phyloP scores from a whole-genome alignment of 225 moss, liverwort and hornwort species.

The Sphagnum tenellum region DNA sequence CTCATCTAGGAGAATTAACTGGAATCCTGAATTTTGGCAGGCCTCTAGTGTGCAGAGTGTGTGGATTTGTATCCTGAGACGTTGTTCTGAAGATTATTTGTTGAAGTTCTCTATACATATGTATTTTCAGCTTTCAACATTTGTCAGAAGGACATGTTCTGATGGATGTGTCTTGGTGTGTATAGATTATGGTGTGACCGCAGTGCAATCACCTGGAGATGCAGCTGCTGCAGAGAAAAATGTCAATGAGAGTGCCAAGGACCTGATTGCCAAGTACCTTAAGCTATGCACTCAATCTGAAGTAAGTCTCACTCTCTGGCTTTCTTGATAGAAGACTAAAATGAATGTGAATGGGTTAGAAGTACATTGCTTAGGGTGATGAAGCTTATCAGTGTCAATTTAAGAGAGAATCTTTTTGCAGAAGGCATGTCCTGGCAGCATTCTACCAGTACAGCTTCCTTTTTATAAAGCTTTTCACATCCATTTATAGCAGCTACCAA shows the following conservation, averaged over 20 bases:
- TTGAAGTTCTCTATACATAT: too few relatives aligned
- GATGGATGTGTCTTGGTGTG: neutral
- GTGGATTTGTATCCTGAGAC: too few relatives aligned
- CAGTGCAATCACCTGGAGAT: conserved; percentile 19
- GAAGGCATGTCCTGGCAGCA: neutral
- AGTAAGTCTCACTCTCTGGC: conserved; percentile 22
- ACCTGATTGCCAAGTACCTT: conserved; percentile 48
- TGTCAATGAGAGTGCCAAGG: conserved; percentile 27
- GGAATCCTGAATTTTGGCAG: too few relatives aligned
- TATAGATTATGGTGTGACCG: conserved; percentile 64
- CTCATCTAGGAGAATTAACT: too few relatives aligned
- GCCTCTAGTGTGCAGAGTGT: too few relatives aligned
- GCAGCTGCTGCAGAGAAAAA: conserved; percentile 13
- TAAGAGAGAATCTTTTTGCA: neutral
- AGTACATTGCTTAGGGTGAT: neutral
- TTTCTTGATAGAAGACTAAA: neutral
- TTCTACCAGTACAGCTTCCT: neutral
- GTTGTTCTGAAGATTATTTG: too few relatives aligned
- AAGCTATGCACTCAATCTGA: conserved; percentile 50
- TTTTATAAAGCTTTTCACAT: too few relatives aligned
- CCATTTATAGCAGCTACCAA: too few relatives aligned
- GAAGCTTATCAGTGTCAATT: neutral
- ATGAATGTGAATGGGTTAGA: too few relatives aligned
- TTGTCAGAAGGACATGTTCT: too few relatives aligned
- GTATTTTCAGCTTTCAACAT: too few relatives aligned